Percentiles rank a stretch among this genome's conserved stretches.
phyloP scores from a whole-genome alignment of 257 asterid genomes.

The Gardenia jasminoides region DNA sequence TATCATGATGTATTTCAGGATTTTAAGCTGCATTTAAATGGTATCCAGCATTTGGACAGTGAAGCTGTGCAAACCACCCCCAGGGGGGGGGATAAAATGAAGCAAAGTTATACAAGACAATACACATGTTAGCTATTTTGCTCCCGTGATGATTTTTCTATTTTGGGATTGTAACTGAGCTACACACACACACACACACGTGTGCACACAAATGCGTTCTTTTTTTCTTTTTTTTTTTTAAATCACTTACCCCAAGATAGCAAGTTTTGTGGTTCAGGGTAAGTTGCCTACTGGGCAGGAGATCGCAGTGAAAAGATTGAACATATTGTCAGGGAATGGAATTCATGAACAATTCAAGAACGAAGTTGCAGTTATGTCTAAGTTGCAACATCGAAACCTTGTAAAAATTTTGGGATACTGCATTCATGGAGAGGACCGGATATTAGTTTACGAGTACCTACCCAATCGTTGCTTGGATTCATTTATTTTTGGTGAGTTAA shows the following conservation, averaged over 20 bases:
- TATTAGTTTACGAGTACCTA: not conserved
- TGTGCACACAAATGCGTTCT: too few relatives aligned
- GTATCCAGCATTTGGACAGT: too few relatives aligned
- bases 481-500: not conserved
- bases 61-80: too few relatives aligned
- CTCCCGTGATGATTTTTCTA: too few relatives aligned
- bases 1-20: not conserved
- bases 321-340: not conserved
- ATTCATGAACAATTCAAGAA: not conserved
- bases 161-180: too few relatives aligned
- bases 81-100: too few relatives aligned
- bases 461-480: not conserved
- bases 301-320: constrained; percentile 8
- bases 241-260: too few relatives aligned
- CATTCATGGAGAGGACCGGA: not conserved
- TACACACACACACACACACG: too few relatives aligned
- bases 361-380: not conserved
- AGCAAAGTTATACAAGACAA: too few relatives aligned
- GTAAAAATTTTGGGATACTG: constrained; percentile 4
- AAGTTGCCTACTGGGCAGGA: not conserved
- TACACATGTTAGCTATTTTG: not conserved
- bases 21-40: too few relatives aligned
- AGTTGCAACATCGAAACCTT: not conserved
- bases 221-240: too few relatives aligned
- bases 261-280: not conserved